Conservation (phyloP, 768 basidiomycete genomes). For the Gymnopilus dilepis region DNA sequence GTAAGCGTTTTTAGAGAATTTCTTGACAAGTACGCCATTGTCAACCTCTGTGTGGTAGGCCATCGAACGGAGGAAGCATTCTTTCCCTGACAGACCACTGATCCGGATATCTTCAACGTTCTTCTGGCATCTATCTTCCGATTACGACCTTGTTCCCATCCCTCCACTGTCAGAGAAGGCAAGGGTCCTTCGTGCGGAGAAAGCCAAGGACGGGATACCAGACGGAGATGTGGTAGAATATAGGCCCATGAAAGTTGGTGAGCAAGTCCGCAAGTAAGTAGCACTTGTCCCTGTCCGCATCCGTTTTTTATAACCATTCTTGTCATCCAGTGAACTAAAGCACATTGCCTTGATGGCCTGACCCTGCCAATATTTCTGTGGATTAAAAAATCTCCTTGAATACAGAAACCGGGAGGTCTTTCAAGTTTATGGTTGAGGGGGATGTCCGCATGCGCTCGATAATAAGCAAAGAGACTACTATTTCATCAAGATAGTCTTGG, state of each 20-base stretch:
- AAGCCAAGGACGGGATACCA: slow-evolving; percentile 42
- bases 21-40: background rate
- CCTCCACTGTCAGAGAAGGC: slow-evolving; percentile 56
- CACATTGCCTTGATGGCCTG: slow-evolving; percentile 82
- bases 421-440: slow-evolving; percentile 26
- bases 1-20: slow-evolving; percentile 42
- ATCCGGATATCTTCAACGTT: slow-evolving; percentile 97
- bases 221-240: slow-evolving; percentile 54
- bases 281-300: background rate
- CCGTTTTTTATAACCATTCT: slow-evolving; percentile 9
- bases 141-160: slow-evolving; percentile 76
- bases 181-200: slow-evolving; percentile 44
- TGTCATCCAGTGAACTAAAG: slow-evolving; percentile 66
- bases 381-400: slow-evolving; percentile 19
- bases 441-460: slow-evolving; percentile 47
- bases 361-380: slow-evolving; percentile 23
- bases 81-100: slow-evolving; percentile 76
- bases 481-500: slow-evolving; percentile 47
- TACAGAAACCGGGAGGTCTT: slow-evolving; percentile 24
- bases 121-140: slow-evolving; percentile 93
- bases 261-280: slow-evolving; percentile 82
- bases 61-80: slow-evolving; percentile 61
- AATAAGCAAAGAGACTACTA: slow-evolving; percentile 46
- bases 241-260: slow-evolving; percentile 84
- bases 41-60: slow-evolving; percentile 44